Percentiles rank a stretch among this genome's conserved stretches.
Conservation (phyloP, 2,329 filamentous ascomycete genomes). For the Sclerotinia borealis region DNA sequence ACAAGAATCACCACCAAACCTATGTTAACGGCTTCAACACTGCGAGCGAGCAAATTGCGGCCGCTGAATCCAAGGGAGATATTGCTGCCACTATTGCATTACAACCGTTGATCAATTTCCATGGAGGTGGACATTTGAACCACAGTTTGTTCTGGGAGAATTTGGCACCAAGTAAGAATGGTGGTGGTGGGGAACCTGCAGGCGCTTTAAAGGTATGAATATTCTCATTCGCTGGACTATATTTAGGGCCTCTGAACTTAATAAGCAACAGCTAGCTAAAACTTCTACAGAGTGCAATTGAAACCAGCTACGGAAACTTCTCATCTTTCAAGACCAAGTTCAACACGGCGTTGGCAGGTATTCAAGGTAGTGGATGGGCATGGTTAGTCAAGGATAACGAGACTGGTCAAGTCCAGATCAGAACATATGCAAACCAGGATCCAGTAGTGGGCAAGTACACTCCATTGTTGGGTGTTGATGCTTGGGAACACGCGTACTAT, state of each 20-base stretch:
- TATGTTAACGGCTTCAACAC: conserved; percentile 88
- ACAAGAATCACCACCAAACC: conserved; percentile 90
- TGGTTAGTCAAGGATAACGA: conserved; percentile 52
- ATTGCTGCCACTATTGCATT: conserved; percentile 47
- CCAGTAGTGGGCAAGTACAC: conserved; percentile 77
- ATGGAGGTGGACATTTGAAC: conserved; percentile 62
- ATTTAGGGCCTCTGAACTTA: neutral
- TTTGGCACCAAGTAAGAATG: conserved; percentile 59
- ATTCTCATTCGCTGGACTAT: neutral
- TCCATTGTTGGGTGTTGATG: conserved; percentile 83
- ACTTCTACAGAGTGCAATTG: conserved; percentile 28
- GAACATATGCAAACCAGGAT: conserved; percentile 80
- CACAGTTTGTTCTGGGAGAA: conserved; percentile 67
- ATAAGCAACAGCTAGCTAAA: neutral
- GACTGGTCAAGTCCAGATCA: conserved; percentile 51
- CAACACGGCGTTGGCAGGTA: conserved; percentile 52
- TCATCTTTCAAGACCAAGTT: conserved; percentile 51
- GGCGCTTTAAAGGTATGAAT: conserved; percentile 40
- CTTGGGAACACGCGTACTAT: conserved; percentile 96
- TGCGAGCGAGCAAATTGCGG: conserved; percentile 63
- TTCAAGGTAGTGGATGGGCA: conserved; percentile 55
- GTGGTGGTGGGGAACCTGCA: conserved; percentile 53
- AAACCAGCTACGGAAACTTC: conserved; percentile 43
- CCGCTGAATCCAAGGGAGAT: conserved; percentile 48
- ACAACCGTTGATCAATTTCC: conserved; percentile 57